Evolutionary conservation across 164 flowering plant genomes (phyloP).

Genomic region (Houttuynia cordata): DNA sequence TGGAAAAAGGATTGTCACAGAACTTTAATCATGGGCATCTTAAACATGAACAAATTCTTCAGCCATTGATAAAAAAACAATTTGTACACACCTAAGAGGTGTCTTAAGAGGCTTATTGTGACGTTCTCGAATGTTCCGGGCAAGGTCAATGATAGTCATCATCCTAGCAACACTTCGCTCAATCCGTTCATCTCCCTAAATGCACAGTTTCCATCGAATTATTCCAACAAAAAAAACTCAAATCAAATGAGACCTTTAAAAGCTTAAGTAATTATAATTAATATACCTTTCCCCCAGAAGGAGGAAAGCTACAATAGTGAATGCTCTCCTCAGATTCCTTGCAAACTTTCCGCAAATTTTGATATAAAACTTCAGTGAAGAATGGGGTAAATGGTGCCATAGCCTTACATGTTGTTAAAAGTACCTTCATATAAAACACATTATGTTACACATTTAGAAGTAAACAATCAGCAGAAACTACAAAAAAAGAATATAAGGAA

Average conservation of each 20-base stretch:
- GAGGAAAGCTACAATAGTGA: conserved; percentile 77
- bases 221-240: no score
- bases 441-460: background rate
- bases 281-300: conserved; percentile 60
- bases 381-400: conserved; percentile 99
- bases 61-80: background rate
- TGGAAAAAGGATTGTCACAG: background rate
- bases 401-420: conserved; percentile 78
- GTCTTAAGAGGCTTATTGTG: conserved; percentile 86
- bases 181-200: conserved; percentile 66
- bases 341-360: conserved; percentile 66
- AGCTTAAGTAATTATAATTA: no score
- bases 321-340: conserved; percentile 68
- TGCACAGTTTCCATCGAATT: background rate
- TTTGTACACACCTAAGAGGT: conserved; percentile 52
- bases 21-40: background rate
- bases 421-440: conserved; percentile 38
- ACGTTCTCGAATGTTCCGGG: conserved; percentile 89
- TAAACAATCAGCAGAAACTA: background rate
- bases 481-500: background rate
- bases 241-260: background rate
- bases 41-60: background rate
- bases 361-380: conserved; percentile 86
- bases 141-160: conserved; percentile 95
- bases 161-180: conserved; percentile 88